A percentile compares a stretch with the other conserved stretches of the same genome.
Evolutionary conservation across 805 yeast genomes (phyloP).

Genomic region (Myxozyma mucilagina): DNA sequence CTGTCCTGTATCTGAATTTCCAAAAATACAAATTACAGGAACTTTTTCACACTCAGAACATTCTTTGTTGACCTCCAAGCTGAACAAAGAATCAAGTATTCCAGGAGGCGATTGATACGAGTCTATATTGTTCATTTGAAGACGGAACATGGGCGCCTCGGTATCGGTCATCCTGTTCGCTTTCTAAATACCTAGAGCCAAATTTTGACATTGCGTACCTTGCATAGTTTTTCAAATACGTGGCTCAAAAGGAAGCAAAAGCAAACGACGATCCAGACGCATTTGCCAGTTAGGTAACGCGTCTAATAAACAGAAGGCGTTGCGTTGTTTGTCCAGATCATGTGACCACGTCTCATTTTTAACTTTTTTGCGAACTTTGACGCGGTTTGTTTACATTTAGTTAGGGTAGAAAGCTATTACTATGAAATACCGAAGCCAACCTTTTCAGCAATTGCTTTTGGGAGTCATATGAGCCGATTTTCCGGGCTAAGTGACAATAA

Average conservation of each 20-base stretch:
- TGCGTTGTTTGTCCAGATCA: not conserved
- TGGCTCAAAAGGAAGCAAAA: not conserved
- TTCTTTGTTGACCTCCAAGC: constrained; percentile 33
- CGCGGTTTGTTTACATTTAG: not conserved
- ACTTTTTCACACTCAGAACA: constrained; percentile 44
- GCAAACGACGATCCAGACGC: no score
- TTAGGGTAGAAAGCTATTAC: not conserved
- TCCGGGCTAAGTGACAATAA: not conserved
- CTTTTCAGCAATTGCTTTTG: no score
- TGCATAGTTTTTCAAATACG: not conserved
- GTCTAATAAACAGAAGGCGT: no score
- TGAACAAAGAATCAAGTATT: constrained; percentile 48
- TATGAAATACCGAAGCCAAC: no score
- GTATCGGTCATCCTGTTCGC: not conserved
- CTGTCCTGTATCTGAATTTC: constrained; percentile 62
- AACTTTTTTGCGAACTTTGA: not conserved
- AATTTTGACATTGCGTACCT: not conserved
- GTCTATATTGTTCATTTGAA: constrained; percentile 67
- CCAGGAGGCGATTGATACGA: constrained; percentile 62
- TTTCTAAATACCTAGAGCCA: not conserved
- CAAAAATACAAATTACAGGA: constrained; percentile 79
- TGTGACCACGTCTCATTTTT: not conserved
- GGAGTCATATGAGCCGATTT: no score
- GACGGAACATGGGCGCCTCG: constrained; percentile 12
- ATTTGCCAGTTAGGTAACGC: no score